phyloP scores from a whole-genome alignment of 768 basidiomycete genomes.

The Tulasnella sp. region DNA sequence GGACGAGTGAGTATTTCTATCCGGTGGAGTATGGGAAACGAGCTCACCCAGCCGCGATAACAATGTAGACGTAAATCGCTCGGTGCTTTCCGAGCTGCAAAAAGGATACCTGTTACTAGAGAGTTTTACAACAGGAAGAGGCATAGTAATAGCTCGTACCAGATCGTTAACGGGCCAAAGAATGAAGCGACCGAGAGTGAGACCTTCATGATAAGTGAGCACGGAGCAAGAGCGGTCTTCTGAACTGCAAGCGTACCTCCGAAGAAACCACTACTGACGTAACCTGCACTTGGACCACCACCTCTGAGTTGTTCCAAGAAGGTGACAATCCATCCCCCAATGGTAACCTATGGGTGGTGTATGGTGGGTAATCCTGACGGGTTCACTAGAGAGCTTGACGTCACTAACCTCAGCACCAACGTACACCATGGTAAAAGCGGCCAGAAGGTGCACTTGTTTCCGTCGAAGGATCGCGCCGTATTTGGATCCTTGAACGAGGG shows the following conservation, averaged over 20 bases:
- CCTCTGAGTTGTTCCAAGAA: slow-evolving; percentile 27
- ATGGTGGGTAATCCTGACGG: not conserved
- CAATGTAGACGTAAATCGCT: slow-evolving; percentile 29
- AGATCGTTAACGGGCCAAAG: slow-evolving; percentile 19
- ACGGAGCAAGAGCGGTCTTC: not conserved
- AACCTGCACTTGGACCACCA: slow-evolving; percentile 27
- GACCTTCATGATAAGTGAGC: not conserved
- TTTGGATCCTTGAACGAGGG: slow-evolving; percentile 17
- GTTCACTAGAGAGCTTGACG: not conserved
- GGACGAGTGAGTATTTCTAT: not conserved
- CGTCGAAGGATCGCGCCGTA: slow-evolving; percentile 47
- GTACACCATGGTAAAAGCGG: slow-evolving; percentile 61
- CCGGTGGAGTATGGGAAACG: not conserved
- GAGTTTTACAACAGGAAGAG: not conserved
- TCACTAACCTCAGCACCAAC: slow-evolving; percentile 59
- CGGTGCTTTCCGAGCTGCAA: slow-evolving; percentile 27
- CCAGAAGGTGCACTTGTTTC: slow-evolving; percentile 57
- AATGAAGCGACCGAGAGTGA: slow-evolving; percentile 28
- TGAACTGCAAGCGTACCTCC: slow-evolving; percentile 37
- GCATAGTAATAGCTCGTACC: not conserved
- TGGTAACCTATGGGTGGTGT: slow-evolving; percentile 31
- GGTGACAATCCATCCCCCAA: slow-evolving; percentile 30
- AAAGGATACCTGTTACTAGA: not conserved
- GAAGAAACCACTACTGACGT: slow-evolving; percentile 33
- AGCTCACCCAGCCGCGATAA: slow-evolving; percentile 29